Conservation (phyloP, 2,329 filamentous ascomycete genomes). For the Cercospora janseana region DNA sequence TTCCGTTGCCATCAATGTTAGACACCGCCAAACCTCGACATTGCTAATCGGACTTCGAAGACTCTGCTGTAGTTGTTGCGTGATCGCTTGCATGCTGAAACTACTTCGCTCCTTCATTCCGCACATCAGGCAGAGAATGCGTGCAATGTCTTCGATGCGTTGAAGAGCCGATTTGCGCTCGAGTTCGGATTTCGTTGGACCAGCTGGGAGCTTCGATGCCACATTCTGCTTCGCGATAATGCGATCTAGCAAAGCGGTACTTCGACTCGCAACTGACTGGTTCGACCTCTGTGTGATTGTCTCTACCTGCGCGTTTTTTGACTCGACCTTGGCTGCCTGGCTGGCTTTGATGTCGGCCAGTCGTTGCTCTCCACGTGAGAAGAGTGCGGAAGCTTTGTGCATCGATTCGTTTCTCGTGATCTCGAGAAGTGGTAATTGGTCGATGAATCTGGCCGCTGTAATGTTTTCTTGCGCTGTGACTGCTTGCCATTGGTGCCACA, state of each 20-base stretch:
- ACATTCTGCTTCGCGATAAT: slow-evolving; percentile 51
- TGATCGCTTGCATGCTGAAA: slow-evolving; percentile 45
- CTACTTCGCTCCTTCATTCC: slow-evolving; percentile 41
- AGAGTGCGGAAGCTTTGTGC: slow-evolving; percentile 54
- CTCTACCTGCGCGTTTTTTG: slow-evolving; percentile 6
- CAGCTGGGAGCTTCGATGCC: slow-evolving; percentile 24
- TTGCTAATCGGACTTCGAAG: slow-evolving; percentile 47
- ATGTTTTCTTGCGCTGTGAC: slow-evolving; percentile 40
- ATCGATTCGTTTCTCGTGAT: slow-evolving; percentile 54
- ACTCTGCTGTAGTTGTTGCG: slow-evolving; percentile 47
- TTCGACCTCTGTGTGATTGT: slow-evolving; percentile 36
- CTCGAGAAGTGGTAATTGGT: slow-evolving; percentile 55
- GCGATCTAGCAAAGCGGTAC: slow-evolving; percentile 50
- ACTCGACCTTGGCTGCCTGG: slow-evolving; percentile 30
- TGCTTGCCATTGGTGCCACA: slow-evolving; percentile 46
- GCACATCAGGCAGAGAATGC: slow-evolving; percentile 45
- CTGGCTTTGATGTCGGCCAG: slow-evolving; percentile 65
- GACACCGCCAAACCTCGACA: slow-evolving; percentile 46
- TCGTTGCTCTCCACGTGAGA: slow-evolving; percentile 65
- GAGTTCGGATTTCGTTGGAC: slow-evolving; percentile 44
- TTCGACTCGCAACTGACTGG: slow-evolving; percentile 40
- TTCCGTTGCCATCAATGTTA: slow-evolving; percentile 46
- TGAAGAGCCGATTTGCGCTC: slow-evolving; percentile 50
- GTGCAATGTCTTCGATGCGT: slow-evolving; percentile 47
- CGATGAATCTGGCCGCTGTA: slow-evolving; percentile 52